These are phyloP conservation scores for Xylaria bambusicola DNA, from an alignment of 495 filamentous ascomycete species.

Conservation along the genomic window DNA sequence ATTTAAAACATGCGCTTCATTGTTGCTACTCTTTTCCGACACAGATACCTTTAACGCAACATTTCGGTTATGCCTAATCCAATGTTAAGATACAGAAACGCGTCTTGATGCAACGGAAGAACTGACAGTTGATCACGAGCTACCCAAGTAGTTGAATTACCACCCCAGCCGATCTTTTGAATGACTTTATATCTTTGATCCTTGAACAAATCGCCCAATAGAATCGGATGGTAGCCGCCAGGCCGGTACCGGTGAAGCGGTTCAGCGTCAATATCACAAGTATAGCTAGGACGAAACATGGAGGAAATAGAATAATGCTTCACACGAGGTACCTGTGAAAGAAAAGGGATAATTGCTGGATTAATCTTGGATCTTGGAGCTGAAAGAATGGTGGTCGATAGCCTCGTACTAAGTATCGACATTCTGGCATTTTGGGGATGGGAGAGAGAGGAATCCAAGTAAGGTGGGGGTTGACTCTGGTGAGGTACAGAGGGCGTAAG, in stretches of 20 bases:
- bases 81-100: constrained; percentile 5
- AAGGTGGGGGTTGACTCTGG: too few relatives aligned
- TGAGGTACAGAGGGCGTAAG: too few relatives aligned
- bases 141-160: constrained; percentile 52
- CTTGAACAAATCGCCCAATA: constrained; percentile 40
- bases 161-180: constrained; percentile 51
- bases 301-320: background rate
- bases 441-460: too few relatives aligned
- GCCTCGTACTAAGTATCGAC: background rate
- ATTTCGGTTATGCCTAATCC: constrained; percentile 2
- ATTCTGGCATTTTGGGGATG: background rate
- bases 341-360: background rate
- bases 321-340: background rate
- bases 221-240: constrained; percentile 43
- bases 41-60: constrained; percentile 7
- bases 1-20: background rate
- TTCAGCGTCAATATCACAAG: constrained; percentile 15
- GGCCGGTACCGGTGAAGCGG: constrained; percentile 21
- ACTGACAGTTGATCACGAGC: constrained; percentile 33
- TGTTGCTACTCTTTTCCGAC: constrained; percentile 1
- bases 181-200: constrained; percentile 40
- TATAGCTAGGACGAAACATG: background rate
- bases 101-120: constrained; percentile 4
- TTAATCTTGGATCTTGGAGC: background rate
- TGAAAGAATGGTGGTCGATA: background rate